Evolutionary conservation across 2,329 filamentous ascomycete species (phyloP).

Genomic region (Nemania diffusa): DNA sequence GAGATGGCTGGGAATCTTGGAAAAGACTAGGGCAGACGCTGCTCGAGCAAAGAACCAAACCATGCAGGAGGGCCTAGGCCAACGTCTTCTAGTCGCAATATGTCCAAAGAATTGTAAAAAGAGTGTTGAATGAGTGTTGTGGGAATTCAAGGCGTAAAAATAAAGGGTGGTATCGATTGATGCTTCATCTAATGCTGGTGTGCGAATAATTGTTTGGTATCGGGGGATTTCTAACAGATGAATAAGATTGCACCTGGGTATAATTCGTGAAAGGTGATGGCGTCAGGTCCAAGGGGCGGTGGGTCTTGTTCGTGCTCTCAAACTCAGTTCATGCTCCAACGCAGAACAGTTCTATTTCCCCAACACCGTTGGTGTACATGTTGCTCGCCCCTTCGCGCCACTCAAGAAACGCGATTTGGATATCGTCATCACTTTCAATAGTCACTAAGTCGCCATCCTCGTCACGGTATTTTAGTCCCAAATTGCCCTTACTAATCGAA

Average conservation of each 20-base stretch:
- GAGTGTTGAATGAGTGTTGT: constrained; percentile 42
- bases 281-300: constrained; percentile 15
- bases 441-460: constrained; percentile 93
- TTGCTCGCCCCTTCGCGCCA: constrained; percentile 79
- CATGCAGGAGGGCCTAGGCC: constrained; percentile 20
- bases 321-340: constrained; percentile 57
- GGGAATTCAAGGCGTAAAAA: constrained; percentile 31
- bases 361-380: constrained; percentile 74
- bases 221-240: constrained; percentile 15
- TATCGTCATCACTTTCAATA: constrained; percentile 95
- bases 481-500: constrained; percentile 82
- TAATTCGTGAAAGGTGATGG: constrained; percentile 20
- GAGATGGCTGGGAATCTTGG: constrained; percentile 20
- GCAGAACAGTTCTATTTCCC: constrained; percentile 91
- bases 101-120: constrained; percentile 48
- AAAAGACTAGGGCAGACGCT: constrained; percentile 12
- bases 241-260: constrained; percentile 31
- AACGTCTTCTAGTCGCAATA: constrained; percentile 42
- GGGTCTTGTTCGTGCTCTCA: not conserved
- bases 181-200: constrained; percentile 33
- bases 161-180: constrained; percentile 46
- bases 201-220: constrained; percentile 27
- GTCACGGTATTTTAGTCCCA: constrained; percentile 90
- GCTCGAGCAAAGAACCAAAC: constrained; percentile 25
- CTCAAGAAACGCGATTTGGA: constrained; percentile 93